A percentile compares a stretch with the other conserved stretches of the same genome.
Evolutionary conservation across 768 basidiomycete species (phyloP).

Genomic region (Albatrellus ellisii): DNA sequence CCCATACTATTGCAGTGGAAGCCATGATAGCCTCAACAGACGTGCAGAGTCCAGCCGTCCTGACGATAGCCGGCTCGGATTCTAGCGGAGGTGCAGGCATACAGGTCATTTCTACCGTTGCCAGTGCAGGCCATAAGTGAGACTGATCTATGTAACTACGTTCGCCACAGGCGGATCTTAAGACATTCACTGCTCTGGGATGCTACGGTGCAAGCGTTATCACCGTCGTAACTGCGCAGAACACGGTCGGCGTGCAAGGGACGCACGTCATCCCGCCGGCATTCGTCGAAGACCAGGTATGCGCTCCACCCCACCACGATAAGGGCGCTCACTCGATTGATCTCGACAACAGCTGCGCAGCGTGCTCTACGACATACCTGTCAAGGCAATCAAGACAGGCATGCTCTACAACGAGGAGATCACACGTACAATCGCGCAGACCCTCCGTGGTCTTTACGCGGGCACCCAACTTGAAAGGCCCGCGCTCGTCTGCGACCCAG

Average conservation of each 20-base stretch:
- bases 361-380: conserved; percentile 57
- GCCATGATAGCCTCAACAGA: not conserved
- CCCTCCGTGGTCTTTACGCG: conserved; percentile 32
- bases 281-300: conserved; percentile 67
- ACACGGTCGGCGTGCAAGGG: conserved; percentile 71
- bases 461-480: conserved; percentile 19
- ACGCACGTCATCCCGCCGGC: conserved; percentile 53
- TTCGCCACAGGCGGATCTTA: conserved; percentile 60
- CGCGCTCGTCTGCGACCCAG: conserved; percentile 74
- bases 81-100: conserved; percentile 83
- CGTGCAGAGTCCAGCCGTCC: conserved; percentile 22
- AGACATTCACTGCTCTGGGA: conserved; percentile 64
- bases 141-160: not conserved
- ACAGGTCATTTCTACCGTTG: conserved; percentile 36
- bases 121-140: not conserved
- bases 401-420: conserved; percentile 65
- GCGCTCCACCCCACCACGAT: conserved; percentile 11
- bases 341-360: conserved; percentile 40
- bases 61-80: conserved; percentile 77
- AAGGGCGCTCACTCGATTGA: conserved; percentile 1
- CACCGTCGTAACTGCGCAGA: conserved; percentile 84
- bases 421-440: conserved; percentile 34
- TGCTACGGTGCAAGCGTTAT: conserved; percentile 76
- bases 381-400: conserved; percentile 75
- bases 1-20: too few relatives aligned